phyloP scores from a whole-genome alignment of 225 moss, liverwort and hornwort genomes.

The Asterella californica region DNA sequence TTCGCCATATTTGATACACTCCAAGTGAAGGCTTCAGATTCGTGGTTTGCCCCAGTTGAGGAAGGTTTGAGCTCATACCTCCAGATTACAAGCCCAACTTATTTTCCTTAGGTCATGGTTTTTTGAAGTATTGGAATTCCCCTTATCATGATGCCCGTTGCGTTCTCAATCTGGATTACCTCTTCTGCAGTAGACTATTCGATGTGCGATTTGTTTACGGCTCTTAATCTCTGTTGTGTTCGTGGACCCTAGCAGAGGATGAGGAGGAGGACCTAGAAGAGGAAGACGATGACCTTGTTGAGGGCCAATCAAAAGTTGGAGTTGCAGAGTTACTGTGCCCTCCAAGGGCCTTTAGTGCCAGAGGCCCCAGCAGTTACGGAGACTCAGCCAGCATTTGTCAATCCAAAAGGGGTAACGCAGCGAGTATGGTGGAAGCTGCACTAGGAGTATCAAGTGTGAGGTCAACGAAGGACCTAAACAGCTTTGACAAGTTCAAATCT shows the following conservation, averaged over 20 bases:
- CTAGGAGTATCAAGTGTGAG: slow-evolving; percentile 38
- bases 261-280: slow-evolving; percentile 28
- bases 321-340: slow-evolving; percentile 33
- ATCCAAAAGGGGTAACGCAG: slow-evolving; percentile 54
- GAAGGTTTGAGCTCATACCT: slow-evolving; percentile 26
- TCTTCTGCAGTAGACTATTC: background rate
- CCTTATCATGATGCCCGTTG: background rate
- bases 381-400: slow-evolving; percentile 38
- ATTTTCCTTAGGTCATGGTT: background rate
- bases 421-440: slow-evolving; percentile 72
- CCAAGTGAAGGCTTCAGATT: slow-evolving; percentile 50
- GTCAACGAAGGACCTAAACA: slow-evolving; percentile 24
- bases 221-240: background rate
- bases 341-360: slow-evolving; percentile 6
- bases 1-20: slow-evolving; percentile 76
- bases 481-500: slow-evolving; percentile 24
- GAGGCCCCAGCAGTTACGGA: slow-evolving; percentile 21
- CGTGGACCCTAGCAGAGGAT: slow-evolving; percentile 28
- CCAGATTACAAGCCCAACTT: background rate
- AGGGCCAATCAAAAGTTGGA: slow-evolving; percentile 30
- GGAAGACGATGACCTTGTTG: slow-evolving; percentile 17
- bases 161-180: background rate
- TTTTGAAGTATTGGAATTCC: background rate
- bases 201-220: background rate
- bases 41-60: slow-evolving; percentile 45